A percentile compares a stretch with the other conserved stretches of the same genome.
Conservation (phyloP, 768 basidiomycete genomes). For the Suillus subaureus region DNA sequence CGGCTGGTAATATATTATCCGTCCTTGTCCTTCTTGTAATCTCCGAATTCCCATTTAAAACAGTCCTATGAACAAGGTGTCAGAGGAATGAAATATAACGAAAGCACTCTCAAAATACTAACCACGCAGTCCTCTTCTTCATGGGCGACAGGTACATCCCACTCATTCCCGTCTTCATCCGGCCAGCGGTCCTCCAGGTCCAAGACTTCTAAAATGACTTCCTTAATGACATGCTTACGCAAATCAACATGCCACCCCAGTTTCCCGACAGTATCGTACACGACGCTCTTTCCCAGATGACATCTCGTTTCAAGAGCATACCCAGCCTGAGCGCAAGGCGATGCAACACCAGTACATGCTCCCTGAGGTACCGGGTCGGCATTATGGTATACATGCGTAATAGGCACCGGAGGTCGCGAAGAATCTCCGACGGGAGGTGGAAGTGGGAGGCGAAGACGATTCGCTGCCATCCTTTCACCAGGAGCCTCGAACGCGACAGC, state of each 20-base stretch:
- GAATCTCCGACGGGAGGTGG: constrained; percentile 34
- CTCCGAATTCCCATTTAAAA: constrained; percentile 74
- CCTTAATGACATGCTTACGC: constrained; percentile 55
- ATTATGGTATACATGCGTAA: constrained; percentile 62
- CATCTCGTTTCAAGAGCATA: constrained; percentile 65
- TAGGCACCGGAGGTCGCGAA: constrained; percentile 26
- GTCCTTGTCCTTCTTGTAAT: constrained; percentile 40
- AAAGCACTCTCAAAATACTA: constrained; percentile 21
- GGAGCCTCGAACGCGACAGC: constrained; percentile 67
- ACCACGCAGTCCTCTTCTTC: constrained; percentile 68
- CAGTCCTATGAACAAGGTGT: constrained; percentile 56
- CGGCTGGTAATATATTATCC: background rate
- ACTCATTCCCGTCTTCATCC: constrained; percentile 37
- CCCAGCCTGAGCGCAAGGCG: constrained; percentile 62
- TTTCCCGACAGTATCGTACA: constrained; percentile 69
- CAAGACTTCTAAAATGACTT: constrained; percentile 55
- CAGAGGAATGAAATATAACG: background rate
- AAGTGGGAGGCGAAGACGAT: constrained; percentile 62
- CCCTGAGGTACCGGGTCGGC: constrained; percentile 74
- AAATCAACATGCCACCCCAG: constrained; percentile 63
- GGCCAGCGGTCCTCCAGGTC: constrained; percentile 48
- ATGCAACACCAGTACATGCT: constrained; percentile 51
- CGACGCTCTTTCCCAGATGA: constrained; percentile 62
- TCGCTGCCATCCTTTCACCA: constrained; percentile 62
- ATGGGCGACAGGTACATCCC: constrained; percentile 59